Percentiles rank a stretch among this genome's conserved stretches.
Conservation (phyloP, 768 basidiomycete species). For the Leucocoprinus leucothites region DNA sequence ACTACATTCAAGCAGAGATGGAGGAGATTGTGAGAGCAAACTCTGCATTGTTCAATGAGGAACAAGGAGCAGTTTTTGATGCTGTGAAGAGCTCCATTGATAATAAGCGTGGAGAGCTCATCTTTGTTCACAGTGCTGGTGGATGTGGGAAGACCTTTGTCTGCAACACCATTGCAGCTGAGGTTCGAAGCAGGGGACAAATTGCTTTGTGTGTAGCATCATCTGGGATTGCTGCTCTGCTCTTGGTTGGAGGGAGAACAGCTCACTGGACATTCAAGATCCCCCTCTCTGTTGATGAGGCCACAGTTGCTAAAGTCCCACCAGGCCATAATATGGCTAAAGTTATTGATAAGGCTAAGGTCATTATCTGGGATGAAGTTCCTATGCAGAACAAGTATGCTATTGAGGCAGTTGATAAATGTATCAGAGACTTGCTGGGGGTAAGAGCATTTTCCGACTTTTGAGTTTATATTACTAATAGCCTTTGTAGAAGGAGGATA, state of each 20-base stretch:
- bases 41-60: conserved; percentile 18
- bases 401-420: too few species aligned
- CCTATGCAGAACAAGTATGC: too few species aligned
- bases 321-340: too few species aligned
- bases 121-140: background rate
- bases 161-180: background rate
- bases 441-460: too few species aligned
- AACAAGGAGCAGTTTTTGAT: conserved; percentile 25
- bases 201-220: background rate
- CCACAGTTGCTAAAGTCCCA: too few species aligned
- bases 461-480: too few species aligned
- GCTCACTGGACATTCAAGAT: background rate
- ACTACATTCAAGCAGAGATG: conserved; percentile 14
- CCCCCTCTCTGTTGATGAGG: background rate
- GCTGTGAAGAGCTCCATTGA: conserved; percentile 21
- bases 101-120: background rate
- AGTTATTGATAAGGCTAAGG: background rate
- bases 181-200: conserved; percentile 15
- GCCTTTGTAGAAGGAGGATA: too few species aligned
- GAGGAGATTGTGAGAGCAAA: background rate
- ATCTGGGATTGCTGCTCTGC: background rate
- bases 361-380: conserved; percentile 4
- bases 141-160: background rate
- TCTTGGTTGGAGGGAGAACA: background rate
- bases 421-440: too few species aligned